A percentile compares a stretch with the other conserved stretches of the same genome.
Evolutionary conservation across 306 rosid genomes (phyloP).

Genomic region (Trifolium repens): DNA sequence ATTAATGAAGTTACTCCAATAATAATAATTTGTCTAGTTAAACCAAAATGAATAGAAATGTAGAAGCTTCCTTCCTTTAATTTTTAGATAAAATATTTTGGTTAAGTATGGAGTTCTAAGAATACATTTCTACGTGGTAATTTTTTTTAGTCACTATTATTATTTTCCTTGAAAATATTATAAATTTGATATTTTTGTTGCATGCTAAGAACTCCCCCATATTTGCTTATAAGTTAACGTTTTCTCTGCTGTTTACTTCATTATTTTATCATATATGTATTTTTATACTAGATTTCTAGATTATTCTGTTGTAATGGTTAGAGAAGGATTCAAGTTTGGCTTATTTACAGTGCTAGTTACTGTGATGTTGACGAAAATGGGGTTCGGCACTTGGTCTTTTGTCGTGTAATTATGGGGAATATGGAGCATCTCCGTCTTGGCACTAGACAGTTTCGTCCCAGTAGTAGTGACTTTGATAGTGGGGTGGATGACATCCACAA

Average conservation of each 20-base stretch:
- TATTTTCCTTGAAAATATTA: conserved; percentile 3
- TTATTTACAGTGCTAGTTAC: conserved; percentile 64
- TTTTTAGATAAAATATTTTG: neutral
- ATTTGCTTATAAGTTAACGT: neutral
- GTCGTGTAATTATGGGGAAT: conserved; percentile 87
- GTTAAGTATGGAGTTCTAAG: conserved; percentile 1
- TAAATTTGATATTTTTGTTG: neutral
- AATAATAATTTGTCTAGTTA: conserved; percentile 10
- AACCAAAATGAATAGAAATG: neutral
- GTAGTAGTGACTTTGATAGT: conserved; percentile 76
- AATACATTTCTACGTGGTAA: neutral
- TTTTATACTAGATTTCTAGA: conserved; percentile 7
- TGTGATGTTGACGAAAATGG: conserved; percentile 91
- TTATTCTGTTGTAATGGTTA: conserved; percentile 29
- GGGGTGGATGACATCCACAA: conserved; percentile 79
- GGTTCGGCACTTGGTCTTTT: conserved; percentile 66
- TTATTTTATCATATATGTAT: conserved; percentile 28
- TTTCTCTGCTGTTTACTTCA: neutral
- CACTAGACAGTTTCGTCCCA: conserved; percentile 68
- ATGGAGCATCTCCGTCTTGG: conserved; percentile 71
- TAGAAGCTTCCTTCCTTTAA: neutral
- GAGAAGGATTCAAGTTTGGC: conserved; percentile 49
- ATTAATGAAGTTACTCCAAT: neutral
- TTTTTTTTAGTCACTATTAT: neutral
- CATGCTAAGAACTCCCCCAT: neutral